Evolutionary conservation across 169 alveolate genomes (phyloP).

Genomic region (Eimeria nieschulzi): DNA sequence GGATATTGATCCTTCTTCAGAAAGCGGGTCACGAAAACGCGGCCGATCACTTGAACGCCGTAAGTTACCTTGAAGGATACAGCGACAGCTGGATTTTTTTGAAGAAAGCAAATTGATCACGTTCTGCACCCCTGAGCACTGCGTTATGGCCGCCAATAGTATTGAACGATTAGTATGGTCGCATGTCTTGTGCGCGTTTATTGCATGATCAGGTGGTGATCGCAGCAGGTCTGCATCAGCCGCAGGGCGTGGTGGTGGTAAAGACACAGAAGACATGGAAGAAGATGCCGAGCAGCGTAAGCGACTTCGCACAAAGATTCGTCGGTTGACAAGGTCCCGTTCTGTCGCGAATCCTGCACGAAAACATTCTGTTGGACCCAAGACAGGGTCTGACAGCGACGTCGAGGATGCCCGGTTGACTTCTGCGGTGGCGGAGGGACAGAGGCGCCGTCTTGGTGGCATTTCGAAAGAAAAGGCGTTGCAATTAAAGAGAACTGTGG

Average conservation of each 20-base stretch:
- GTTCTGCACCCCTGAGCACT: no score
- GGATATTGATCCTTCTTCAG: not conserved
- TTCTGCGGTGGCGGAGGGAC: conserved; percentile 32
- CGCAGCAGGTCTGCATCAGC: not conserved
- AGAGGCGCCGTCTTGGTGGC: conserved; percentile 46
- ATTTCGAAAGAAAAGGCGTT: conserved; percentile 74
- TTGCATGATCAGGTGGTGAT: not conserved
- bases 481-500: conserved; percentile 55
- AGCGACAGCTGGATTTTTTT: no score
- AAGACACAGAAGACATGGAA: not conserved
- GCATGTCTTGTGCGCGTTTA: not conserved
- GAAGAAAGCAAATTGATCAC: no score
- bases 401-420: conserved; percentile 57
- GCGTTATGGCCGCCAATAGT: no score
- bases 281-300: conserved; percentile 22
- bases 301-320: conserved; percentile 18
- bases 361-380: not conserved
- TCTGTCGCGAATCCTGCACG: conserved; percentile 44
- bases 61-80: no score
- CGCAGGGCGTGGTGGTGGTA: not conserved
- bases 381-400: not conserved
- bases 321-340: conserved; percentile 13
- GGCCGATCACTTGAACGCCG: not conserved
- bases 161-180: no score
- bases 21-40: not conserved